Conservation (phyloP, 106 monocot species). For the Allium sativum region DNA sequence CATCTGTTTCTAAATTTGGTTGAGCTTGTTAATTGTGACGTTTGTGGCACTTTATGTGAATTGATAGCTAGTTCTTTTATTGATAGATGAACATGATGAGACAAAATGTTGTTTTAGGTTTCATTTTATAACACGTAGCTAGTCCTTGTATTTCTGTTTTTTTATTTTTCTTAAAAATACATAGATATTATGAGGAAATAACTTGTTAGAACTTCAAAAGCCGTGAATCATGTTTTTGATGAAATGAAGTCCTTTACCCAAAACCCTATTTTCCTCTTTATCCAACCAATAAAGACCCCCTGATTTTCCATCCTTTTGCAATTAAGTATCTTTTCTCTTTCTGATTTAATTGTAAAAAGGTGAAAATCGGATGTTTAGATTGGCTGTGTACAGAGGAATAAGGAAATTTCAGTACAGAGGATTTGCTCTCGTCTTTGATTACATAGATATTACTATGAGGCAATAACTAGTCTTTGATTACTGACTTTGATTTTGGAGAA, state of each 20-base stretch:
- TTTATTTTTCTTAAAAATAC: neutral
- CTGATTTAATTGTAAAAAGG: no score
- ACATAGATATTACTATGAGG: neutral
- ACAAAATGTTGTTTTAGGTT: neutral
- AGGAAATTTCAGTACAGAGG: no score
- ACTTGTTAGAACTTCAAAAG: neutral
- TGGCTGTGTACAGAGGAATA: no score
- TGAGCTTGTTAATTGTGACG: no score
- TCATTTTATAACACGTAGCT: neutral
- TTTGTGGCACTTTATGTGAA: neutral
- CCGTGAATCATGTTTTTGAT: neutral
- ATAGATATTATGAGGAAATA: neutral
- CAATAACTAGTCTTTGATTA: neutral
- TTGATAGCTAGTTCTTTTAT: constrained; percentile 7
- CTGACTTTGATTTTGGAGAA: no score
- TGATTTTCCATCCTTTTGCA: no score
- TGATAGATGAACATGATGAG: neutral
- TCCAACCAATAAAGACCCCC: no score
- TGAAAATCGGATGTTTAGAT: no score
- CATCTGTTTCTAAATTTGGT: neutral
- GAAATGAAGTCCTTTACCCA: no score
- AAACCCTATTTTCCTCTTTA: no score
- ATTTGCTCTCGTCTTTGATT: no score
- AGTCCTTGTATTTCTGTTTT: neutral
- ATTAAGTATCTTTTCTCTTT: no score